phyloP scores from a whole-genome alignment of 768 basidiomycete species.

The Hydnomerulius pinastri region DNA sequence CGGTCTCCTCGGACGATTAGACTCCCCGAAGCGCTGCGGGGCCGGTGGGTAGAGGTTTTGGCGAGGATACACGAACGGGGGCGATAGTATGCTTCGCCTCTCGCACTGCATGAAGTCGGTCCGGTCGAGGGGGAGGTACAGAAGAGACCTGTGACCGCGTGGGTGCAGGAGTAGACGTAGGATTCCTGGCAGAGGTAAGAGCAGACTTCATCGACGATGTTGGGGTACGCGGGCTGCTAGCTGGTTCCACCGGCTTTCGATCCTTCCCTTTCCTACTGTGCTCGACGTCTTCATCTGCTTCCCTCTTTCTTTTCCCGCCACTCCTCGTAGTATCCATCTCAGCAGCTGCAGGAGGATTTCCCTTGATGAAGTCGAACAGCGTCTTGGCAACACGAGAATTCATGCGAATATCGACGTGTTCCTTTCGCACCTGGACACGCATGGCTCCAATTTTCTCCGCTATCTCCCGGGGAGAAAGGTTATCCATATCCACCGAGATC shows the following conservation, averaged over 20 bases:
- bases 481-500: constrained; percentile 50
- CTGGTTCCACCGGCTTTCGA: constrained; percentile 8
- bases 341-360: constrained; percentile 14
- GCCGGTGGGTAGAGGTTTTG: constrained; percentile 4
- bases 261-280: constrained; percentile 17
- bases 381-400: constrained; percentile 59
- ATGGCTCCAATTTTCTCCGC: constrained; percentile 49
- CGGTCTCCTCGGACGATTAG: not conserved
- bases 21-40: constrained; percentile 10
- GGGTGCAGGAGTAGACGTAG: not conserved
- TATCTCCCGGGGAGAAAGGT: constrained; percentile 40
- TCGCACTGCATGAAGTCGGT: constrained; percentile 13
- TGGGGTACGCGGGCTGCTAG: not conserved
- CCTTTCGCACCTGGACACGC: constrained; percentile 53
- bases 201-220: not conserved
- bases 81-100: constrained; percentile 22
- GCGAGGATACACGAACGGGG: constrained; percentile 11
- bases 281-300: constrained; percentile 14
- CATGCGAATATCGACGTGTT: constrained; percentile 66
- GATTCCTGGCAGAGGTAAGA: not conserved
- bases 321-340: not conserved
- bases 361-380: constrained; percentile 53
- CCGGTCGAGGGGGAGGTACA: constrained; percentile 19
- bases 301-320: constrained; percentile 27
- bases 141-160: not conserved